Evolutionary conservation across 164 flowering plant species (phyloP).

Genomic region (Brasenia schreberi): DNA sequence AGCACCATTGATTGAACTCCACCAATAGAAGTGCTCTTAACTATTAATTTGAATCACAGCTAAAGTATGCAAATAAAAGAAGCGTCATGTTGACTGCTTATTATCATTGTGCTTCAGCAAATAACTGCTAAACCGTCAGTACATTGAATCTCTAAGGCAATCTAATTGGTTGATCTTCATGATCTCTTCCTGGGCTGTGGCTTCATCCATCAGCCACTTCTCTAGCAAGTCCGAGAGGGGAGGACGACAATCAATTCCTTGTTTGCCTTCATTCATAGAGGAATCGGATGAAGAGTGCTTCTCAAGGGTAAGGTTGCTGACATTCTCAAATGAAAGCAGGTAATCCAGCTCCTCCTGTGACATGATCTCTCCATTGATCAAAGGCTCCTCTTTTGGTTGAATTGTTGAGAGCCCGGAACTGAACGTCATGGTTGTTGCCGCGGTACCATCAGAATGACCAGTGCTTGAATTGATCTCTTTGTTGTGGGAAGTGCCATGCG

Average conservation of each 20-base stretch:
- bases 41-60: too few species aligned
- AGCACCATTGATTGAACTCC: too few species aligned
- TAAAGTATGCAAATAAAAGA: too few species aligned
- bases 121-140: too few species aligned
- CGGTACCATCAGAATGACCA: neutral
- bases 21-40: too few species aligned
- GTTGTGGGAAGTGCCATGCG: slow-evolving; percentile 3
- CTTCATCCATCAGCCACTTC: slow-evolving; percentile 23
- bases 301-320: slow-evolving; percentile 3
- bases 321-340: slow-evolving; percentile 37
- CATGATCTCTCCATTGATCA: slow-evolving; percentile 15
- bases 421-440: neutral
- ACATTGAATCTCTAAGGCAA: too few species aligned
- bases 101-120: too few species aligned
- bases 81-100: too few species aligned
- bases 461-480: neutral
- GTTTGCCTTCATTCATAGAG: slow-evolving; percentile 4
- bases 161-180: too few species aligned
- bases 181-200: slow-evolving; percentile 8
- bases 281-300: neutral
- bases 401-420: neutral
- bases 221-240: slow-evolving; percentile 10
- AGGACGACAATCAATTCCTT: slow-evolving; percentile 5
- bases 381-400: slow-evolving; percentile 9
- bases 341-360: slow-evolving; percentile 41